phyloP scores from a whole-genome alignment of 306 rosid species.

The Lathyrus oleraceus region DNA sequence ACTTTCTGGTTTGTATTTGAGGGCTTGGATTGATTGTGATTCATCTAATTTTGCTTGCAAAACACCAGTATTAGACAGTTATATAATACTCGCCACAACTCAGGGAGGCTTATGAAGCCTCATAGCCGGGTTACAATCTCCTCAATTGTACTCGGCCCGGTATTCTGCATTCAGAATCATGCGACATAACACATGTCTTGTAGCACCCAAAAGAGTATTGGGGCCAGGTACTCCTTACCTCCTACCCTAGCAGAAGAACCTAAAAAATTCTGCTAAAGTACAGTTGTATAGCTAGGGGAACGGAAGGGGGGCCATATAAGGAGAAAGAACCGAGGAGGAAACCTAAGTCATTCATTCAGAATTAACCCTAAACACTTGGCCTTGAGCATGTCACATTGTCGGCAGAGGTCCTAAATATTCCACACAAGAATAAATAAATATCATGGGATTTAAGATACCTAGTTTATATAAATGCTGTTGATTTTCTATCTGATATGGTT shows the following conservation, averaged over 20 bases:
- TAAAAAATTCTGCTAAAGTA: not conserved
- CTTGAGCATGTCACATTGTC: not conserved
- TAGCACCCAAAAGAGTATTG: not conserved
- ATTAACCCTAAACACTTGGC: not conserved
- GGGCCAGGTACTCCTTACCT: not conserved
- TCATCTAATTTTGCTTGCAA: not conserved
- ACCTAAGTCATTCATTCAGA: not conserved
- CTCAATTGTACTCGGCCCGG: not conserved
- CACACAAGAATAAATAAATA: not conserved
- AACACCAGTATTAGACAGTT: not conserved
- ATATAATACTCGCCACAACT: not conserved
- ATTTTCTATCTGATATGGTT: slow-evolving; percentile 13
- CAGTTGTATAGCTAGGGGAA: not conserved
- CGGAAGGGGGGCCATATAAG: not conserved
- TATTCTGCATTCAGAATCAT: not conserved
- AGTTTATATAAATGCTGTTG: not conserved
- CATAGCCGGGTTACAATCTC: not conserved
- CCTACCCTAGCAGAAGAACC: not conserved
- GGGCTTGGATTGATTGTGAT: slow-evolving; percentile 1
- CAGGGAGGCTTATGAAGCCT: not conserved
- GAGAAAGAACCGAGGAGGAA: not conserved
- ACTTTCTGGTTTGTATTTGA: slow-evolving; percentile 1
- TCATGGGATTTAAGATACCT: not conserved
- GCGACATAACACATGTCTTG: not conserved
- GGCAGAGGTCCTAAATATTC: not conserved